These are phyloP conservation scores for Dillenia turbinata DNA, from an alignment of 164 flowering plant species.

Conservation along the genomic window DNA sequence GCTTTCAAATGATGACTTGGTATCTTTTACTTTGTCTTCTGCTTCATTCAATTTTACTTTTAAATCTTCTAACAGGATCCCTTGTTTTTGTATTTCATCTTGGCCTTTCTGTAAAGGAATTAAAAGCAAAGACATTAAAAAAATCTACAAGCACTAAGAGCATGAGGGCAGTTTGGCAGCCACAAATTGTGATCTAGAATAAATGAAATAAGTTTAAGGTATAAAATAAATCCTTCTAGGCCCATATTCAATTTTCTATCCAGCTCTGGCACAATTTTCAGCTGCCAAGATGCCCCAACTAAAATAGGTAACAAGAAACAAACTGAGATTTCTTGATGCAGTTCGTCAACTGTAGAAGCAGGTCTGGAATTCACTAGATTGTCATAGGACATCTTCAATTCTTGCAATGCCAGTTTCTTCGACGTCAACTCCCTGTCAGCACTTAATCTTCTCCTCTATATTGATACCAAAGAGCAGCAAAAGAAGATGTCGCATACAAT, in stretches of 20 bases:
- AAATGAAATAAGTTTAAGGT: not conserved
- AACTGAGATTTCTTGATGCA: conserved; percentile 63
- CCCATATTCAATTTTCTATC: too few relatives aligned
- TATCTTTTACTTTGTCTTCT: conserved; percentile 40
- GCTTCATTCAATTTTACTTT: conserved; percentile 40
- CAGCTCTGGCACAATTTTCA: too few relatives aligned
- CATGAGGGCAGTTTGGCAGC: too few relatives aligned
- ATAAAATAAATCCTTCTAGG: too few relatives aligned
- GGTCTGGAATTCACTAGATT: conserved; percentile 35
- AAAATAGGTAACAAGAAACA: conserved; percentile 19
- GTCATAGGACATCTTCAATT: conserved; percentile 47
- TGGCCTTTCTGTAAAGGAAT: conserved; percentile 42
- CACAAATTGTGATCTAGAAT: too few relatives aligned
- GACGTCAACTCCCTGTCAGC: conserved; percentile 44
- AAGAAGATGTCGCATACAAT: too few relatives aligned
- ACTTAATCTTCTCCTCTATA: conserved; percentile 47
- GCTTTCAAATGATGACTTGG: conserved; percentile 47
- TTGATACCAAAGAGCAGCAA: not conserved
- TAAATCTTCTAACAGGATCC: conserved; percentile 34
- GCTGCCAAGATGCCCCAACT: too few relatives aligned
- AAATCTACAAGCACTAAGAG: not conserved
- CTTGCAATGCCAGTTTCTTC: conserved; percentile 45
- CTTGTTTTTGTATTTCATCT: conserved; percentile 49
- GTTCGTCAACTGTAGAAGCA: conserved; percentile 63
- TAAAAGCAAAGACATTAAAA: conserved; percentile 4